Evolutionary conservation across 176 grass and related monocot species (phyloP).

Genomic region (Eremochloa ophiuroides): DNA sequence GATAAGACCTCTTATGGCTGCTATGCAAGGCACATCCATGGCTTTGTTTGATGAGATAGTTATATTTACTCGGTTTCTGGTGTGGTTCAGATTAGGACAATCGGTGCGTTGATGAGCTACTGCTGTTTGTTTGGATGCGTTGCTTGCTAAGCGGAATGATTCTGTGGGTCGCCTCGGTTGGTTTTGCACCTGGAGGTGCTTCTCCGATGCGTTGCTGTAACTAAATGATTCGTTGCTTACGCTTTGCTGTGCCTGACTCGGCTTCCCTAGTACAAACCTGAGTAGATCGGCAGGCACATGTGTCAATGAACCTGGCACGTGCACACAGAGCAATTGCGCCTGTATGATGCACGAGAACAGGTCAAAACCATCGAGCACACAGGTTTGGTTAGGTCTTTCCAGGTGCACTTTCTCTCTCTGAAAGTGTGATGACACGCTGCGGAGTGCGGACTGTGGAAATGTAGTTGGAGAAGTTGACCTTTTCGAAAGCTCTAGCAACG

Average conservation of each 20-base stretch:
- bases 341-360: background rate
- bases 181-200: background rate
- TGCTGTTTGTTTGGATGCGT: background rate
- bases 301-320: background rate
- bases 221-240: background rate
- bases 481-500: background rate
- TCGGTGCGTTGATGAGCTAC: background rate
- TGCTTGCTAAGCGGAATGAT: background rate
- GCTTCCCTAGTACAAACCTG: too few relatives aligned
- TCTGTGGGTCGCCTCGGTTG: background rate
- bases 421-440: background rate
- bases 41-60: conserved; percentile 30
- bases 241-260: too few relatives aligned
- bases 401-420: background rate
- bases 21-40: conserved; percentile 24
- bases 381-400: background rate
- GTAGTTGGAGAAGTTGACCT: conserved; percentile 2
- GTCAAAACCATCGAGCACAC: background rate
- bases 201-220: background rate
- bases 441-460: background rate
- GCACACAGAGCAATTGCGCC: background rate
- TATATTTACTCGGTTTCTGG: background rate
- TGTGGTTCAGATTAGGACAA: too few relatives aligned
- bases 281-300: background rate
- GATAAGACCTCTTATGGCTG: conserved; percentile 2